These are phyloP conservation scores for Diospyros lotus DNA, from an alignment of 148 eudicot species.

Conservation along the genomic window DNA sequence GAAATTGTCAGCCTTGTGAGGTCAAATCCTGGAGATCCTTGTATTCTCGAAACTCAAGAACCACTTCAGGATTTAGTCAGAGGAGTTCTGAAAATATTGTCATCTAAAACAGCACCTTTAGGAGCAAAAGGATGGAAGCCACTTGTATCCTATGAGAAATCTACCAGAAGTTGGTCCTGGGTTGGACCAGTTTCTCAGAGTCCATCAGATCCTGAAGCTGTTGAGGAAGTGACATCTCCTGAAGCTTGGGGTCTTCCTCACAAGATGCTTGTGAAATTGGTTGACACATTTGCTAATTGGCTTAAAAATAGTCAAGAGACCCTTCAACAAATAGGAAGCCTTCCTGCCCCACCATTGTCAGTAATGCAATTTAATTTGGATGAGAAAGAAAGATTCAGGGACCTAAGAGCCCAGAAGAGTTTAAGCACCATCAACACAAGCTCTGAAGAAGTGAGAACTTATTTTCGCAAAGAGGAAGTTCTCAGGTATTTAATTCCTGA, in stretches of 20 bases:
- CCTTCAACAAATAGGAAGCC: slow-evolving; percentile 80
- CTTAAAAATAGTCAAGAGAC: slow-evolving; percentile 91
- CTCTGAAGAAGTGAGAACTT: slow-evolving; percentile 74
- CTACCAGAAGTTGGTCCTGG: slow-evolving; percentile 85
- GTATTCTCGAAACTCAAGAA: slow-evolving; percentile 87
- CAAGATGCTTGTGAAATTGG: slow-evolving; percentile 85
- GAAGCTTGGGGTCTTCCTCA: slow-evolving; percentile 83
- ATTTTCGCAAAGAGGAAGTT: slow-evolving; percentile 79
- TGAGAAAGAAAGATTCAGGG: slow-evolving; percentile 89
- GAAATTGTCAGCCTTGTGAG: slow-evolving; percentile 80
- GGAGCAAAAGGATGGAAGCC: slow-evolving; percentile 98
- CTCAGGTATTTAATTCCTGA: slow-evolving; percentile 89
- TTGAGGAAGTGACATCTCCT: slow-evolving; percentile 75
- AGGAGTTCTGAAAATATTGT: slow-evolving; percentile 82
- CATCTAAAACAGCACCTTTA: slow-evolving; percentile 80
- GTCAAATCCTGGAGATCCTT: slow-evolving; percentile 85
- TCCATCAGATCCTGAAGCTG: slow-evolving; percentile 40
- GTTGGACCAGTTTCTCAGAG: slow-evolving; percentile 52
- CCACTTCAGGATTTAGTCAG: slow-evolving; percentile 91
- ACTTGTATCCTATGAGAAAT: slow-evolving; percentile 60
- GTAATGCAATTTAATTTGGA: slow-evolving; percentile 67
- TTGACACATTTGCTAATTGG: slow-evolving; percentile 95
- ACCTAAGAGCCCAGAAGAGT: slow-evolving; percentile 92
- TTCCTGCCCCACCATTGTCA: slow-evolving; percentile 77
- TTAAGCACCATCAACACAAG: slow-evolving; percentile 71